Percentiles rank a stretch among this genome's conserved stretches.
Evolutionary conservation across 495 filamentous ascomycete genomes (phyloP).

Genomic region (Aspergillus ellipticus): DNA sequence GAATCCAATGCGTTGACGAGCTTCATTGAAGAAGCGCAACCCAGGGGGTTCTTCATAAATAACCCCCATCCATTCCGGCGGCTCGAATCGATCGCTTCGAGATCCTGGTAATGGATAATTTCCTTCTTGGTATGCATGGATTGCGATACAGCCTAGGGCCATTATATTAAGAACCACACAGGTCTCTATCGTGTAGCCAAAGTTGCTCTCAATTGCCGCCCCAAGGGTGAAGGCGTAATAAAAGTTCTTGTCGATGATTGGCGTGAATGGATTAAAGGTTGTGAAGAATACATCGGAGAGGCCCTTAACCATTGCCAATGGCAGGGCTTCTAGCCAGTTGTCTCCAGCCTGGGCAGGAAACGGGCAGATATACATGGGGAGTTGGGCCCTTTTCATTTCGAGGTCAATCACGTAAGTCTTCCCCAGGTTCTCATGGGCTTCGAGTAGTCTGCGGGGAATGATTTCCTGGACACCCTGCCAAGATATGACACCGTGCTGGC

Average conservation of each 20-base stretch:
- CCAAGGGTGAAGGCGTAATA: slow-evolving; percentile 45
- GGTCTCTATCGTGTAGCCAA: slow-evolving; percentile 43
- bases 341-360: slow-evolving; percentile 37
- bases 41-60: slow-evolving; percentile 41
- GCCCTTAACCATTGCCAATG: slow-evolving; percentile 40
- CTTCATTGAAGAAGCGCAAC: slow-evolving; percentile 45
- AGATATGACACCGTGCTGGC: slow-evolving; percentile 45
- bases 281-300: slow-evolving; percentile 44
- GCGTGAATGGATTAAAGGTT: slow-evolving; percentile 44
- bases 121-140: slow-evolving; percentile 41
- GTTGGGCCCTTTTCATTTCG: slow-evolving; percentile 35
- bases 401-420: slow-evolving; percentile 47
- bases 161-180: slow-evolving; percentile 44
- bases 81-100: slow-evolving; percentile 33
- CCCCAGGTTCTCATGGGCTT: slow-evolving; percentile 36
- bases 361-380: slow-evolving; percentile 41
- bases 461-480: slow-evolving; percentile 42
- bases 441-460: slow-evolving; percentile 34
- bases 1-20: slow-evolving; percentile 45
- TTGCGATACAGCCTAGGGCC: slow-evolving; percentile 42
- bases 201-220: slow-evolving; percentile 39
- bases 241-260: slow-evolving; percentile 47
- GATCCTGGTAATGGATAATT: slow-evolving; percentile 42
- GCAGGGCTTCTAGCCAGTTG: slow-evolving; percentile 39
- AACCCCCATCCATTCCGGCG: slow-evolving; percentile 43